Evolutionary conservation across 805 yeast genomes (phyloP).

Genomic region (Saturnispora hagleri): DNA sequence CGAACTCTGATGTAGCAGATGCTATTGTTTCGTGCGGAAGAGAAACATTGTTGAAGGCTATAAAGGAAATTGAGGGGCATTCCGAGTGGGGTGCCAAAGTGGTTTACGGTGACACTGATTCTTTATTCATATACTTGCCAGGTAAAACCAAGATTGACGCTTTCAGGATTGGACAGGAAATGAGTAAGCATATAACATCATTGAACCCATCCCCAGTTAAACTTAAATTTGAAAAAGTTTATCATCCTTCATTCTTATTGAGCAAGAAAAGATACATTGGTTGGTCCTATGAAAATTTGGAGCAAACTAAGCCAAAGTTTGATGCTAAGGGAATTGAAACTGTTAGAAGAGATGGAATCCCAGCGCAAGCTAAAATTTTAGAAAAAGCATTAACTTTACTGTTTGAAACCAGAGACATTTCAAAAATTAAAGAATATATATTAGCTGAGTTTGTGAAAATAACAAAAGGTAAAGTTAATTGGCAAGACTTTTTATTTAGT

Average conservation of each 20-base stretch:
- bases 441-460: constrained; percentile 60
- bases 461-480: constrained; percentile 47
- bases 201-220: constrained; percentile 73
- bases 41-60: constrained; percentile 68
- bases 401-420: constrained; percentile 65
- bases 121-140: constrained; percentile 82
- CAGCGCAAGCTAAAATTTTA: constrained; percentile 79
- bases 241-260: constrained; percentile 72
- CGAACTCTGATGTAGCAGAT: constrained; percentile 91
- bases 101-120: constrained; percentile 95
- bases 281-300: constrained; percentile 53
- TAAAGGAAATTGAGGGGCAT: constrained; percentile 52
- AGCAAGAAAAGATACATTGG: constrained; percentile 93
- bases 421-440: constrained; percentile 59
- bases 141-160: constrained; percentile 75
- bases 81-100: constrained; percentile 78
- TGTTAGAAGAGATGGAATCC: constrained; percentile 87
- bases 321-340: constrained; percentile 98
- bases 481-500: constrained; percentile 86
- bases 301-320: constrained; percentile 52
- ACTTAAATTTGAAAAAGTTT: constrained; percentile 86
- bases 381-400: constrained; percentile 58
- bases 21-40: constrained; percentile 88
- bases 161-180: constrained; percentile 59
- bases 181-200: constrained; percentile 55